A percentile compares a stretch with the other conserved stretches of the same genome.
Conservation (phyloP, 129 eudicot species). For the Ambrosia artemisiifolia region DNA sequence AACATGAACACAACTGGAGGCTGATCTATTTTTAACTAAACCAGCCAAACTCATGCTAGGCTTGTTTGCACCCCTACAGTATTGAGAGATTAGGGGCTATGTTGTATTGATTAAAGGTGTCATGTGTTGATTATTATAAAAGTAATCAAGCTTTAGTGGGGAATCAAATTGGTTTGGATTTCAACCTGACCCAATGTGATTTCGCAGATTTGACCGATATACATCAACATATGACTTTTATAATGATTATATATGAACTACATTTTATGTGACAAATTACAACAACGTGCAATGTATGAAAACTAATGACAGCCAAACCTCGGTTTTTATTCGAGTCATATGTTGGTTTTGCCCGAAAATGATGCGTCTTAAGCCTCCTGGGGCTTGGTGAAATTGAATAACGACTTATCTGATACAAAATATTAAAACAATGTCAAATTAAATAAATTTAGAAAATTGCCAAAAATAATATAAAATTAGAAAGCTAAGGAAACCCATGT, state of each 20-base stretch:
- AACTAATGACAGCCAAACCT: not conserved
- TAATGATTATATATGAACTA: not conserved
- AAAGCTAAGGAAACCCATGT: too few relatives aligned
- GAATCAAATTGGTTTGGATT: not conserved
- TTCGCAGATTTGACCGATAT: too few relatives aligned
- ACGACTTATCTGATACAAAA: not conserved
- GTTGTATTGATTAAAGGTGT: too few relatives aligned
- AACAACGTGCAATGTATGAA: not conserved
- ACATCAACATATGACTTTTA: not conserved
- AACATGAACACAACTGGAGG: too few relatives aligned
- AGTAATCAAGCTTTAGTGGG: not conserved
- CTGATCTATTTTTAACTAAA: too few relatives aligned
- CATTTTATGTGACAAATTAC: not conserved
- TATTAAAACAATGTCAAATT: not conserved
- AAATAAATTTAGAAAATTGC: too few relatives aligned
- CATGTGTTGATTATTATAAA: too few relatives aligned
- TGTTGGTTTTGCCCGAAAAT: not conserved
- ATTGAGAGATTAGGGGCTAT: too few relatives aligned
- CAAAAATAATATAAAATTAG: too few relatives aligned
- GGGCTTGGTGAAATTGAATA: not conserved
- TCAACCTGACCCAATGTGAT: too few relatives aligned
- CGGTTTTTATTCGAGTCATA: not conserved
- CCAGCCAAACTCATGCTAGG: too few relatives aligned
- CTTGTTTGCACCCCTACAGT: too few relatives aligned
- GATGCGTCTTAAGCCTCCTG: slow-evolving; percentile 3